phyloP scores from a whole-genome alignment of 2,329 filamentous ascomycete species.

The Xylaria sp. region DNA sequence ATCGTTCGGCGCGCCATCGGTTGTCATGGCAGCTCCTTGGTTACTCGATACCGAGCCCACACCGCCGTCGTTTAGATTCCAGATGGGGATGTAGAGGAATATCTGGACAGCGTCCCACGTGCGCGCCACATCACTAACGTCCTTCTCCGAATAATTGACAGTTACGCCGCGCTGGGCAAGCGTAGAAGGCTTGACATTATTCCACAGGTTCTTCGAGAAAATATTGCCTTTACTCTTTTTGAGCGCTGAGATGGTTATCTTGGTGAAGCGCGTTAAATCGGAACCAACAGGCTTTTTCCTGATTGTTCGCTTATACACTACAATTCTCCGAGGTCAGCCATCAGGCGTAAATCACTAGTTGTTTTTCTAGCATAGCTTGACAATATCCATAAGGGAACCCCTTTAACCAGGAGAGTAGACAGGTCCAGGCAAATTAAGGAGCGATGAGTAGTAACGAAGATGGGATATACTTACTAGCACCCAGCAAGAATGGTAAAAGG shows the following conservation, averaged over 20 bases:
- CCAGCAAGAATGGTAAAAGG: constrained; percentile 66
- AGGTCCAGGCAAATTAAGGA: neutral
- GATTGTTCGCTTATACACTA: constrained; percentile 65
- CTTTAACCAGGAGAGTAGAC: neutral
- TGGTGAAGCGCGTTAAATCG: constrained; percentile 68
- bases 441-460: neutral
- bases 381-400: neutral
- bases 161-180: constrained; percentile 57
- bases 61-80: constrained; percentile 54
- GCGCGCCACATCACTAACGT: constrained; percentile 73
- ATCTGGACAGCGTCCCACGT: constrained; percentile 56
- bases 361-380: neutral
- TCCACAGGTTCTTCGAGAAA: constrained; percentile 66
- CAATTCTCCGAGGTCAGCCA: constrained; percentile 13
- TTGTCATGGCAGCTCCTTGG: constrained; percentile 56
- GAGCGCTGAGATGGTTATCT: constrained; percentile 62
- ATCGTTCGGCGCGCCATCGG: constrained; percentile 68
- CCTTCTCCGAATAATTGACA: constrained; percentile 72
- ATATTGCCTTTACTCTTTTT: constrained; percentile 64
- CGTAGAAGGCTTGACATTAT: constrained; percentile 65
- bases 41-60: constrained; percentile 51
- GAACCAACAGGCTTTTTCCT: constrained; percentile 71
- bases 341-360: neutral
- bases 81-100: constrained; percentile 56
- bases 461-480: constrained; percentile 50